Evolutionary conservation across 805 yeast genomes (phyloP), one percentile per base, ranked within the genome.

Genomic region (Teunomyces aglyptinius): DNA sequence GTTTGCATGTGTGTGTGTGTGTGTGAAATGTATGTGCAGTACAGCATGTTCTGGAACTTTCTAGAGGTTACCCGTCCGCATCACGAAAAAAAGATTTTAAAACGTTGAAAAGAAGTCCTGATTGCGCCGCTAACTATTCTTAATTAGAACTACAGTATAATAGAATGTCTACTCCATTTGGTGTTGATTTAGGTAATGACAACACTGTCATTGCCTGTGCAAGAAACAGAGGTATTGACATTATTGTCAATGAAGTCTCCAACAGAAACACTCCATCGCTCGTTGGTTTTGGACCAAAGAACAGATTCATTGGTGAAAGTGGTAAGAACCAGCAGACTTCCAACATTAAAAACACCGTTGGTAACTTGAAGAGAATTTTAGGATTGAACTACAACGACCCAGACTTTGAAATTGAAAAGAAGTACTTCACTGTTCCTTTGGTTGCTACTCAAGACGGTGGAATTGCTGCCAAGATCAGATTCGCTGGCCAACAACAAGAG

Each of bases 251-350:
- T 69, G 99, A 94, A 75, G 98, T 94, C 41, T 91, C 98, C 48
- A 94, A 94, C 85, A 86, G 99, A 73, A 71, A 95, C 57, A 94
- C 99, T 28, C 99, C 99, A 55, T 65, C 82, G 5, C 69, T 89
- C 56, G 94, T 94, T 58, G 98, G 97, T 28, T 94, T 94, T 60
- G 97, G 97, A 58, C 67, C 64, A 55, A 89, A 87, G 74, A 85
- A 81, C 80, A 85, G 99, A 76, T 84, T 81, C 65, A 82, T 94
- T 57, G 99, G 99, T 67, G 99, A 94, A 76, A 63, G 87, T 44
- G 99, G 96, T 63, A 91, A 90, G 80, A 87, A 89, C 57, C 96
- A 94, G 74, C 97, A 94, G 74, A 89, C 91, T 48, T 89, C 97
- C 49, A 94, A 94, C 78, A 77, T 94, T 62, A 94, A 92, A 75